A percentile compares a stretch with the other conserved stretches of the same genome.
Conservation (phyloP, 768 basidiomycete species). For the Tulasnella calospora region DNA sequence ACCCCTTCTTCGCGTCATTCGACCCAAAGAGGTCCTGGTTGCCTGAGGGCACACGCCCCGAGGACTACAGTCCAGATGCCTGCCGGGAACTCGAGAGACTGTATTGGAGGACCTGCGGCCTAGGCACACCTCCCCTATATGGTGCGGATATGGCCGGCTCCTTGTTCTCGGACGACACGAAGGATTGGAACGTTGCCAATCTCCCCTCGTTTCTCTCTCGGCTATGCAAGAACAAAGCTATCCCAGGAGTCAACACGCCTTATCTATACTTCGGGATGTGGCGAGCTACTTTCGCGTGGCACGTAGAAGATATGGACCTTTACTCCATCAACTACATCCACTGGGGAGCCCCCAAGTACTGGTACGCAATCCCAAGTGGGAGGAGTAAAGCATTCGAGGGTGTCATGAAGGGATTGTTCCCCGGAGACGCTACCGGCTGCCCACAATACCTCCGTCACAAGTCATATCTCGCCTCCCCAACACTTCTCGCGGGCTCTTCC, state of each 20-base stretch:
- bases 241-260: conserved; percentile 95
- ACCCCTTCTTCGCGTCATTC: conserved; percentile 63
- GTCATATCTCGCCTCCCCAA: conserved; percentile 88
- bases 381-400: conserved; percentile 78
- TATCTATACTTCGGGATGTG: conserved; percentile 99
- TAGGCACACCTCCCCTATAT: conserved; percentile 93
- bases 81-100: conserved; percentile 82
- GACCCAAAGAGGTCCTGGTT: conserved; percentile 74
- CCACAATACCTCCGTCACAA: conserved; percentile 96
- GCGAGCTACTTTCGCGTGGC: conserved; percentile 98
- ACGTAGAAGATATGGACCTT: conserved; percentile 99
- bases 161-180: conserved; percentile 62
- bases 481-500: conserved; percentile 67
- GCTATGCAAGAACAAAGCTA: conserved; percentile 56
- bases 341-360: conserved; percentile 90
- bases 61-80: conserved; percentile 83
- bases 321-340: conserved; percentile 99
- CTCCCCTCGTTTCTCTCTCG: conserved; percentile 82
- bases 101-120: conserved; percentile 87
- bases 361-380: conserved; percentile 93
- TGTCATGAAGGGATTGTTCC: conserved; percentile 87
- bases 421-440: conserved; percentile 76
- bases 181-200: conserved; percentile 88
- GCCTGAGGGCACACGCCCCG: conserved; percentile 61
- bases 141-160: conserved; percentile 91